Evolutionary conservation across 1,139 yeast species (phyloP).

Genomic region (Yamadazyma dendronema): DNA sequence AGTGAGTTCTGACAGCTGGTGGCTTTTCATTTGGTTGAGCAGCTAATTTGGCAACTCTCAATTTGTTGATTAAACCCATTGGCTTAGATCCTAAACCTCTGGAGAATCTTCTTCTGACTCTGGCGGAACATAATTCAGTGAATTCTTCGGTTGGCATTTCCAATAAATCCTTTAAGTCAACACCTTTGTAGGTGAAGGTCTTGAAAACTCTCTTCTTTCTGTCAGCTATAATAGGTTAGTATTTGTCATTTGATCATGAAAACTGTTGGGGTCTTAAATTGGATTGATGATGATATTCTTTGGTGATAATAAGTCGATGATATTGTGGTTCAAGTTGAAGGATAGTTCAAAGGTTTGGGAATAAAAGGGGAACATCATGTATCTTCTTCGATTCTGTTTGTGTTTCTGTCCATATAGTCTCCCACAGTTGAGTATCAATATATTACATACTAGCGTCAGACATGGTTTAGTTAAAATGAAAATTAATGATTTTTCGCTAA

Average conservation of each 20-base stretch:
- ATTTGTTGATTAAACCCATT: constrained; percentile 96
- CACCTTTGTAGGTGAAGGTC: constrained; percentile 99
- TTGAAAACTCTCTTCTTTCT: constrained; percentile 92
- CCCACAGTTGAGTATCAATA: too few species aligned
- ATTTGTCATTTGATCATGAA: too few species aligned
- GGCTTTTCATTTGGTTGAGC: constrained; percentile 96
- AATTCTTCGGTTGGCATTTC: constrained; percentile 96
- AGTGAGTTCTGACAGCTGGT: constrained; percentile 96
- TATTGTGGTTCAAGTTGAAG: too few species aligned
- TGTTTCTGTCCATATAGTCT: too few species aligned
- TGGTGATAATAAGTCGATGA: too few species aligned
- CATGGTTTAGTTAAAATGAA: constrained; percentile 21
- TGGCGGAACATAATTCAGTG: constrained; percentile 94
- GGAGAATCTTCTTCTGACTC: constrained; percentile 99
- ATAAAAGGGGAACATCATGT: too few species aligned
- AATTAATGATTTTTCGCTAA: constrained; percentile 7
- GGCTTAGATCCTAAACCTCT: constrained; percentile 97
- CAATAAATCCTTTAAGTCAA: constrained; percentile 91
- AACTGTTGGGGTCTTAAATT: not conserved
- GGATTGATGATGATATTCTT: not conserved
- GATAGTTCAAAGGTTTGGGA: too few species aligned
- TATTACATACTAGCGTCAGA: constrained; percentile 47
- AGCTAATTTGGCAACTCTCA: constrained; percentile 95
- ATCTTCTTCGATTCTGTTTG: too few species aligned
- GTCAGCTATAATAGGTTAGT: constrained; percentile 45